Evolutionary conservation across 2,329 filamentous ascomycete genomes (phyloP), one percentile per base, ranked within the genome.

Genomic region (Penicillium oxalicum): DNA sequence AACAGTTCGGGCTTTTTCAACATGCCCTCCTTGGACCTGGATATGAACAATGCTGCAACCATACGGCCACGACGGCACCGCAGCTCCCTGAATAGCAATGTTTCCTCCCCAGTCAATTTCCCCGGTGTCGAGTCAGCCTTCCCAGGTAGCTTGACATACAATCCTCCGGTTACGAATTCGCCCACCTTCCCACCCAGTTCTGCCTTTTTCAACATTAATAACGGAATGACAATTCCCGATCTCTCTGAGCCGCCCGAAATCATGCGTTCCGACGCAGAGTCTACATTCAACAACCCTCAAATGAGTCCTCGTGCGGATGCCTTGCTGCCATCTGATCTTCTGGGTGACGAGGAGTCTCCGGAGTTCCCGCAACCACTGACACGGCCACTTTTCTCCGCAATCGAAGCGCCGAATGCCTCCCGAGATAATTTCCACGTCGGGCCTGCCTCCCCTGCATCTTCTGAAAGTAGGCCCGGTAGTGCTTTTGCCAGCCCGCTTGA

Each of bases 301-400:
- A 84, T 84, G 80, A 83, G 80, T 59, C 82, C 82, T 2, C 76
- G 78, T 18, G 81, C 81, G 12, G 80, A 81, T 53, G 76, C 79
- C 26, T 65, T 84, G 18, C 66, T 85, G 5, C 82, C 82, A 3
- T 80, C 81, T 1, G 80, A 81, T 58, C 70, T 85, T 9, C 75
- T 82, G 43, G 77, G 77, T 4, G 78, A 81, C 58, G 79, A 82
- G 51, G 70, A 73, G 42, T 69, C 69, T 9, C 60, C 66, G 5
- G 68, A 69, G 43, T 60, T 68, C 35, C 64, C 66, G 5, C 57
- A 61, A 7, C 58, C 62, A 11, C 49, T 62, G 9, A 54, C 54
- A 9, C 61, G 57, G 45, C 51, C 66, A 37, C 60, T 59, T 25
- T 68, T 68, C 34, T 52, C 62, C 3, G 59, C 59, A 34, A 49